phyloP scores from a whole-genome alignment of 306 rosid genomes.

The Argentina anserina region DNA sequence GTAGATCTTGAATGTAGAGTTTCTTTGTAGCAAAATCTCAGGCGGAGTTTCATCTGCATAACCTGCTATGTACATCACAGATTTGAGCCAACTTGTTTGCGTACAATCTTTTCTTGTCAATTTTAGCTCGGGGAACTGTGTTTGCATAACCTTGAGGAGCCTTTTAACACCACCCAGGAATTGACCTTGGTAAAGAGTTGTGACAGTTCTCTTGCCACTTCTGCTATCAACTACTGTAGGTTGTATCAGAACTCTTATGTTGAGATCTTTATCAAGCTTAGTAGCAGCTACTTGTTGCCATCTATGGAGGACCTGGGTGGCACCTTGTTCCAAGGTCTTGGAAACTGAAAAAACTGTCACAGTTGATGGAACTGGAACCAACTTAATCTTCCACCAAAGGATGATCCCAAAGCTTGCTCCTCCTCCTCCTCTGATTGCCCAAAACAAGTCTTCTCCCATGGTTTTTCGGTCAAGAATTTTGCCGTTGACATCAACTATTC shows the following conservation, averaged over 20 bases:
- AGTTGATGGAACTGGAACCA: conserved; percentile 61
- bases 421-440: conserved; percentile 91
- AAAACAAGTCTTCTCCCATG: conserved; percentile 82
- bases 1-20: conserved; percentile 52
- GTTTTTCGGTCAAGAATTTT: conserved; percentile 44
- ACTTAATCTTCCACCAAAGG: conserved; percentile 78
- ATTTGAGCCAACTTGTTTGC: conserved; percentile 67
- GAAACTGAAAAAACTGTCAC: conserved; percentile 69
- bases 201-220: conserved; percentile 40
- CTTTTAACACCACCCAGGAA: conserved; percentile 53
- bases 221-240: conserved; percentile 26
- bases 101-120: conserved; percentile 45
- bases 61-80: conserved; percentile 67
- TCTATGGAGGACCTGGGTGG: conserved; percentile 40
- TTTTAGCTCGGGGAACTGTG: conserved; percentile 65
- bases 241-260: conserved; percentile 48
- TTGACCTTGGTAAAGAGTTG: conserved; percentile 56
- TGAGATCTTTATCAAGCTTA: conserved; percentile 51
- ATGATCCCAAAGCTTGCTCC: conserved; percentile 80
- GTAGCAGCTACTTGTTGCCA: conserved; percentile 72
- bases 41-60: conserved; percentile 50
- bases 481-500: conserved; percentile 50
- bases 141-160: conserved; percentile 47
- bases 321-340: conserved; percentile 54
- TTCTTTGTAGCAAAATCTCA: conserved; percentile 61